Base-by-base conservation (phyloP, 768 basidiomycete genomes). In the Collybia mongolica region DNA sequence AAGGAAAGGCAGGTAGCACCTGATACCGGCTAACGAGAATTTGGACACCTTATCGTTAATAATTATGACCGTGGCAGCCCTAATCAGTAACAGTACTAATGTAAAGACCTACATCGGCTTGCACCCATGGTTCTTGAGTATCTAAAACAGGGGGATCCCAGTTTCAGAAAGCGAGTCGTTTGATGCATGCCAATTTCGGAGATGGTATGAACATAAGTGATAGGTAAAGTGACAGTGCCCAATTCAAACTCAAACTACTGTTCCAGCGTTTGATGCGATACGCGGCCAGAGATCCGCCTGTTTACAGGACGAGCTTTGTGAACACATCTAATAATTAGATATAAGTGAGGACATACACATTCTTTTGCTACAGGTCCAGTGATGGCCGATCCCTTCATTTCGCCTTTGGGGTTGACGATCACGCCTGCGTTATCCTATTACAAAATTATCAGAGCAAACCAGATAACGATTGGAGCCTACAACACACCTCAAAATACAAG, bases 311-410 rank as follows among this genome's bases (percentile, higher is more conserved):
- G 12, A 18, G 20, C 56, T 43, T 51, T 35, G 15, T 44, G 41
- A 44, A 43, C 24, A 26, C 43, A 26, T 37, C n/a, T 15, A 29
- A 32, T 15, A 53, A 24, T 28, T 1, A 19, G 5, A 11, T 26
- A 28, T 22, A 40, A 38, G 17, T n/a, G 6, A 39, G 4, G 19
- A 85, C 91, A 37, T 68, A 93, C 91, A 67, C 97, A 98, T 92
- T 98, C 96, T 84, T 98, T 99, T 76, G 96, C 97, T 55, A 99
- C 92, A 36, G 93, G 94, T 50, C 93, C 93, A 29, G 93, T 91
- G 67, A 97, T 96, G 53, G 92, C 91, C 46, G 92, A 95, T 44
- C 96, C 96, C 81, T 99, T 99, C 97, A 99, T 99, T 79, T 99
- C 97, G 63, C 96, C 96, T 82, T 98, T 98, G 65, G 91, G 88